A percentile compares a stretch with the other conserved stretches of the same genome.
Conservation (phyloP, 2,329 filamentous ascomycete species). For the Akanthomyces muscarius region DNA sequence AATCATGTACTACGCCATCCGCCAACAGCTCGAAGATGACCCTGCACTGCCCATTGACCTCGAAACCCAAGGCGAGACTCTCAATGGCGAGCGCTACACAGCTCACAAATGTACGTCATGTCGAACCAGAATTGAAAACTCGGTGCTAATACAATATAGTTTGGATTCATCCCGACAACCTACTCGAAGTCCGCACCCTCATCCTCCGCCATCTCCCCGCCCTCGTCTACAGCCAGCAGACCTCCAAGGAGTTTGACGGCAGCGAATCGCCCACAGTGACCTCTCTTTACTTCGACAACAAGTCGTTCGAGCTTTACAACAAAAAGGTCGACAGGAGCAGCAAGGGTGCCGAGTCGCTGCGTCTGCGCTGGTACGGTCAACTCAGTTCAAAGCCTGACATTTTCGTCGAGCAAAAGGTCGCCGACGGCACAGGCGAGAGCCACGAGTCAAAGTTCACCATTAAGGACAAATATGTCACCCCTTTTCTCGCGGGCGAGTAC, state of each 20-base stretch:
- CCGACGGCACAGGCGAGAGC: constrained; percentile 70
- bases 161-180: constrained; percentile 94
- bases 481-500: constrained; percentile 83
- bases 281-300: constrained; percentile 92
- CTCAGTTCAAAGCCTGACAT: constrained; percentile 75
- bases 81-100: constrained; percentile 69
- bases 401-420: constrained; percentile 82
- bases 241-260: constrained; percentile 75
- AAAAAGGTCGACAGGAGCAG: constrained; percentile 72
- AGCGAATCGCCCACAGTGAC: constrained; percentile 86
- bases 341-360: constrained; percentile 71
- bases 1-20: constrained; percentile 91
- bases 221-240: constrained; percentile 86
- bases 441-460: constrained; percentile 77
- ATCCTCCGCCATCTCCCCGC: constrained; percentile 88
- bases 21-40: constrained; percentile 70
- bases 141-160: constrained; percentile 42
- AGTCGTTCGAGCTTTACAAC: constrained; percentile 79
- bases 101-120: constrained; percentile 75
- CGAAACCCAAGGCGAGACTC: constrained; percentile 52
- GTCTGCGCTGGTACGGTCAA: constrained; percentile 89
- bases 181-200: constrained; percentile 94
- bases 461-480: constrained; percentile 90
- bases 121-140: constrained; percentile 20
- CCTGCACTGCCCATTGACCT: constrained; percentile 42